phyloP scores from a whole-genome alignment of 2,329 filamentous ascomycete species.

The Grosmannia clavigera region DNA sequence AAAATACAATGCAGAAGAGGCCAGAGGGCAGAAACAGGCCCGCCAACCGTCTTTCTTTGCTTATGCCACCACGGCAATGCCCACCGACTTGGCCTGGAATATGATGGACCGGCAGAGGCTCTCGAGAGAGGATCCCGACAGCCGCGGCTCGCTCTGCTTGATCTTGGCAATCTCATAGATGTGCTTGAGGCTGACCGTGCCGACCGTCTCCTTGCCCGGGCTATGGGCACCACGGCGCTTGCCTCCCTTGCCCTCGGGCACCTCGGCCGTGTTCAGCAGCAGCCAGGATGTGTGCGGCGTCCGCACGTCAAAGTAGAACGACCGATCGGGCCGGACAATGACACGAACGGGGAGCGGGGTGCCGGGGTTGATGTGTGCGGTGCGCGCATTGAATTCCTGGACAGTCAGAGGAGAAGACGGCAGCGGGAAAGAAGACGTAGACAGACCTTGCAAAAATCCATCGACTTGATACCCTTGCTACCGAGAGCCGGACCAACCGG shows the following conservation, averaged over 20 bases:
- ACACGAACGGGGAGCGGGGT: slow-evolving; percentile 86
- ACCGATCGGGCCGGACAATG: slow-evolving; percentile 82
- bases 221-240: slow-evolving; percentile 66
- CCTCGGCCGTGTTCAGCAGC: slow-evolving; percentile 70
- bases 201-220: slow-evolving; percentile 66
- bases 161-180: slow-evolving; percentile 97
- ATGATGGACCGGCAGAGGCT: slow-evolving; percentile 64
- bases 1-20: background rate
- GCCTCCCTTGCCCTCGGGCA: slow-evolving; percentile 58
- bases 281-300: slow-evolving; percentile 92
- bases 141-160: slow-evolving; percentile 66
- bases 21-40: background rate
- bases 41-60: background rate
- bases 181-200: slow-evolving; percentile 83
- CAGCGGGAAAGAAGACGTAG: background rate
- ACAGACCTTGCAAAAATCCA: slow-evolving; percentile 95
- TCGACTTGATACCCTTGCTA: slow-evolving; percentile 96
- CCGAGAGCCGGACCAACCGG: slow-evolving; percentile 93
- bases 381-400: slow-evolving; percentile 94
- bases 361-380: slow-evolving; percentile 67
- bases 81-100: slow-evolving; percentile 62
- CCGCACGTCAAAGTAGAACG: slow-evolving; percentile 84
- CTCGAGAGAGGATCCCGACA: slow-evolving; percentile 59
- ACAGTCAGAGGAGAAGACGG: background rate
- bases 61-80: slow-evolving; percentile 57